Percentiles rank a stretch among this genome's conserved stretches.
These are phyloP conservation scores for Didymella pinodella DNA, from an alignment of 2,329 filamentous ascomycete species.

Conservation along the genomic window DNA sequence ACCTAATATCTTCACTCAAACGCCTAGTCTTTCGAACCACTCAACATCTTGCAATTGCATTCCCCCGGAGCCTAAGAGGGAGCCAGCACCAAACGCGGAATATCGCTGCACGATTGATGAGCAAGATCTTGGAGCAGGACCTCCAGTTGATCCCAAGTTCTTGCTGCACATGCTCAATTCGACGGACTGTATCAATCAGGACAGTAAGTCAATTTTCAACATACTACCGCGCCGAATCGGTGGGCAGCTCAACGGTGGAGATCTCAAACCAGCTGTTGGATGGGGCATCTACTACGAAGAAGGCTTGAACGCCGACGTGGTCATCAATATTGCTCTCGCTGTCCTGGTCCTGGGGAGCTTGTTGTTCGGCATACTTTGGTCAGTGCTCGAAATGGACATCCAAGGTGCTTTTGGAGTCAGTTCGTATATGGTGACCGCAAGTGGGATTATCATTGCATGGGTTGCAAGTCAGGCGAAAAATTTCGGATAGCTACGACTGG, in stretches of 20 bases:
- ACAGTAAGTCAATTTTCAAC: too few relatives aligned
- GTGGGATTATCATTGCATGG: background rate
- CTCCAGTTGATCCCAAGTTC: constrained; percentile 23
- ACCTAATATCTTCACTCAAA: too few relatives aligned
- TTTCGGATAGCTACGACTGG: too few relatives aligned
- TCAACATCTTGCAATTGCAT: constrained; percentile 30
- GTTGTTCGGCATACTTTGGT: background rate
- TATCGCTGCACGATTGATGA: constrained; percentile 26
- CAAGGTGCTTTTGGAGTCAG: background rate
- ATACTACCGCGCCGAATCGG: too few relatives aligned
- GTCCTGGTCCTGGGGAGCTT: background rate
- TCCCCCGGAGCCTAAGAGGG: constrained; percentile 31
- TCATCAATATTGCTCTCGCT: background rate
- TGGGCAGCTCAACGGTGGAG: too few relatives aligned
- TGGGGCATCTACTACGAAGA: background rate
- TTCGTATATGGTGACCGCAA: background rate
- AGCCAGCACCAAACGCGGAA: constrained; percentile 32
- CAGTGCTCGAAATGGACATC: background rate
- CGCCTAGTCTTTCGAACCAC: too few relatives aligned
- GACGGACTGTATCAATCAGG: constrained; percentile 24
- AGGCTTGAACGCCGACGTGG: background rate
- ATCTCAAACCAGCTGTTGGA: too few relatives aligned
- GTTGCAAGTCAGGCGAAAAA: background rate
- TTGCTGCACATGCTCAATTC: constrained; percentile 33
- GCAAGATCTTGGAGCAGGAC: too few relatives aligned